Evolutionary conservation across 306 rosid species (phyloP).

Genomic region (Trifolium pratense): DNA sequence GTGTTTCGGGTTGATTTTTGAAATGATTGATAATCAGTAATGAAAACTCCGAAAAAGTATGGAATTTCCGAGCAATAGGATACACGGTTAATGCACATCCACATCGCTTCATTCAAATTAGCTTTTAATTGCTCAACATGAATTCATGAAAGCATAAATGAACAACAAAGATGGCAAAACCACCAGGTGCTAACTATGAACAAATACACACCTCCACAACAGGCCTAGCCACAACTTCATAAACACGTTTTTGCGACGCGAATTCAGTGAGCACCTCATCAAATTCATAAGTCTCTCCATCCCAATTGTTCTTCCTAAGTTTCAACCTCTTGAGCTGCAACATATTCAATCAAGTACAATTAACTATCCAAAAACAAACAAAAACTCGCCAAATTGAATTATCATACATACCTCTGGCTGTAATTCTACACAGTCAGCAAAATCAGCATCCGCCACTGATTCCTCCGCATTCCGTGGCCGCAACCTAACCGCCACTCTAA

Average conservation of each 20-base stretch:
- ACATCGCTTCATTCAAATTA: neutral
- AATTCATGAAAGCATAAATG: slow-evolving; percentile 17
- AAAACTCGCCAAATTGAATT: neutral
- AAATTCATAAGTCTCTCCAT: slow-evolving; percentile 92
- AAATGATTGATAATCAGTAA: slow-evolving; percentile 19
- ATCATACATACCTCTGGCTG: slow-evolving; percentile 94
- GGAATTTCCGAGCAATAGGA: slow-evolving; percentile 17
- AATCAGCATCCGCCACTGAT: slow-evolving; percentile 80
- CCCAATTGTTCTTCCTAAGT: slow-evolving; percentile 97
- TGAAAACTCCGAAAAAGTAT: slow-evolving; percentile 13
- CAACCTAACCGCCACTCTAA: slow-evolving; percentile 93
- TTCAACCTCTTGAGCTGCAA: slow-evolving; percentile 95
- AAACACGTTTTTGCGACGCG: slow-evolving; percentile 96
- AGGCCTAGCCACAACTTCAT: slow-evolving; percentile 97
- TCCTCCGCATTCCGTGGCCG: slow-evolving; percentile 88
- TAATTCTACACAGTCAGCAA: slow-evolving; percentile 93
- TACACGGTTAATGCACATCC: neutral
- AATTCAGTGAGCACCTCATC: slow-evolving; percentile 98
- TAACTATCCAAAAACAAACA: slow-evolving; percentile 21
- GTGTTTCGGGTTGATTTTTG: slow-evolving; percentile 14
- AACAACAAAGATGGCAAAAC: neutral
- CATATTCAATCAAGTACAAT: slow-evolving; percentile 33
- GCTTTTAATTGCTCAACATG: slow-evolving; percentile 22
- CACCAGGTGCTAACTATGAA: slow-evolving; percentile 26
- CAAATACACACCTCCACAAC: slow-evolving; percentile 86